These are phyloP conservation scores for Tolypocladium sp. DNA, from an alignment of 2,329 filamentous ascomycete species.

Conservation along the genomic window DNA sequence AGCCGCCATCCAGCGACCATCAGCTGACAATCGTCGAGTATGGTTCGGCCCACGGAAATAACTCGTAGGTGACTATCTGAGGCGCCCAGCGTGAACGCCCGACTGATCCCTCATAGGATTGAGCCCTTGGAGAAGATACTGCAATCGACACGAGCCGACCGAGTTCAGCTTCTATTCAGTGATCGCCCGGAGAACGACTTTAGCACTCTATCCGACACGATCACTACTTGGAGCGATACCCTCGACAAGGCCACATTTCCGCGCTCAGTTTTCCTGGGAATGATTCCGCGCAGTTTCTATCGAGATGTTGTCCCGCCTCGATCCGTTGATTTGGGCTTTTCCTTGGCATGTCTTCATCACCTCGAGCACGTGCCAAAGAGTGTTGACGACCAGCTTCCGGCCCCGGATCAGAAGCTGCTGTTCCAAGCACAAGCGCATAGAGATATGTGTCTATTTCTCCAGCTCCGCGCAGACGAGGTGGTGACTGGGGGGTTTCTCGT, in stretches of 20 bases:
- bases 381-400: neutral
- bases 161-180: neutral
- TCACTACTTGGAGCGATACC: neutral
- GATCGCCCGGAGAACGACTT: constrained; percentile 1
- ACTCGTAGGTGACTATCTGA: neutral
- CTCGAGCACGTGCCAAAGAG: neutral
- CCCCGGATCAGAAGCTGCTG: neutral
- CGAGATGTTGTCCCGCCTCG: neutral
- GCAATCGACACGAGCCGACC: neutral
- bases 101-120: neutral
- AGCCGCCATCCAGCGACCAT: neutral
- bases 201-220: neutral
- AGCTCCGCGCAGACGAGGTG: neutral
- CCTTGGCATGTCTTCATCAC: constrained; percentile 1
- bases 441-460: neutral
- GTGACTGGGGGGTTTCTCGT: neutral
- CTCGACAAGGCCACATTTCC: neutral
- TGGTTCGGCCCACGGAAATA: constrained; percentile 1
- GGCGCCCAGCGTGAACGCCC: neutral
- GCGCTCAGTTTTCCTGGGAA: neutral
- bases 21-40: neutral
- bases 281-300: constrained; percentile 3
- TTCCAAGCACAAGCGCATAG: neutral
- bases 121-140: neutral
- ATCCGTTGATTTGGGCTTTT: neutral